Percentiles rank a stretch among this genome's conserved stretches.
Evolutionary conservation across 2,329 filamentous ascomycete species (phyloP).

Genomic region (Neofusicoccum ribis): DNA sequence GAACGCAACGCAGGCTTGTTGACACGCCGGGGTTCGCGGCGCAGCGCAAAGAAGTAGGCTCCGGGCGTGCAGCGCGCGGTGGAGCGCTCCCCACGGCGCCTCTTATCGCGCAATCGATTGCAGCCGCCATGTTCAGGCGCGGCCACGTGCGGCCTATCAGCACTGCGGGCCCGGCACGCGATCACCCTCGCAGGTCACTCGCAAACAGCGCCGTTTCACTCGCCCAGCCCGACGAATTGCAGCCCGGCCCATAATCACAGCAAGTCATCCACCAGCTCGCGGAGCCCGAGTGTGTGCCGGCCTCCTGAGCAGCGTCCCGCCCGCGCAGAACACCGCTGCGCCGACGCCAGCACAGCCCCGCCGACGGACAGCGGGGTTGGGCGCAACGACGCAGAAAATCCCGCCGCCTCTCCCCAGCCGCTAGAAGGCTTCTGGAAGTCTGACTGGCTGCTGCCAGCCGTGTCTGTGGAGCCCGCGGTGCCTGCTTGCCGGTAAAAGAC

Average conservation of each 20-base stretch:
- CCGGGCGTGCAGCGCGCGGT: background rate
- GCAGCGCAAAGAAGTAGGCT: background rate
- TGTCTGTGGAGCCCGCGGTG: background rate
- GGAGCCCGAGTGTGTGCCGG: too few species aligned
- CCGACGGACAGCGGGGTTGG: background rate
- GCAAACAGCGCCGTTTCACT: conserved; percentile 5
- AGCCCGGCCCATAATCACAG: background rate
- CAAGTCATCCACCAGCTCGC: background rate
- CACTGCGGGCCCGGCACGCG: conserved; percentile 10
- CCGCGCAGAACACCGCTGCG: background rate
- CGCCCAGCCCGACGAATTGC: conserved; percentile 3
- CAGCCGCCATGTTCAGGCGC: background rate
- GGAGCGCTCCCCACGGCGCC: background rate
- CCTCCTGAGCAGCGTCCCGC: background rate
- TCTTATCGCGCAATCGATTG: conserved; percentile 18
- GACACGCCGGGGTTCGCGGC: too few species aligned
- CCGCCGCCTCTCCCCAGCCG: background rate
- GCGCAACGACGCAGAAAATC: background rate
- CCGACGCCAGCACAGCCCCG: background rate
- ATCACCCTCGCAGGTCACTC: conserved; percentile 5
- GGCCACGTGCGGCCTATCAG: conserved; percentile 4
- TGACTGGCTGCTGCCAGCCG: conserved; percentile 10
- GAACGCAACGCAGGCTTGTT: background rate
- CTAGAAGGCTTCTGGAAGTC: conserved; percentile 16
- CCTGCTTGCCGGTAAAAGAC: background rate